Evolutionary conservation across 1,139 yeast species (phyloP).

Genomic region (Diutina pseudorugosa): DNA sequence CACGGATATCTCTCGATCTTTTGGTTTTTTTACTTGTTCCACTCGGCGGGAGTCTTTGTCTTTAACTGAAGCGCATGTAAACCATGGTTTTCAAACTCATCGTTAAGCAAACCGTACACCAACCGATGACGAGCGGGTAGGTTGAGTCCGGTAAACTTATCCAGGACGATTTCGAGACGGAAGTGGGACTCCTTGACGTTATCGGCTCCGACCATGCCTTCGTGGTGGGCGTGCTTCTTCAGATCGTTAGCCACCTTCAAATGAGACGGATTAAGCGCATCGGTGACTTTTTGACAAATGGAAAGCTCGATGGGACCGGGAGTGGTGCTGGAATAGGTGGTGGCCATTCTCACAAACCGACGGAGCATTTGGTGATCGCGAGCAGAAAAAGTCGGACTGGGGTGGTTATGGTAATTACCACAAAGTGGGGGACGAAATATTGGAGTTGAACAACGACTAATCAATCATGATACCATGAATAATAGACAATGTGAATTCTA

Average conservation of each 20-base stretch:
- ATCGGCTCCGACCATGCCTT: slow-evolving; percentile 62
- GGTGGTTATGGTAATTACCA: no score
- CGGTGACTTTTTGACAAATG: slow-evolving; percentile 34
- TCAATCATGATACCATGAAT: no score
- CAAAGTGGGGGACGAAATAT: no score
- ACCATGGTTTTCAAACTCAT: slow-evolving; percentile 59
- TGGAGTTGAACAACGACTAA: no score
- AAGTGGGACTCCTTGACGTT: slow-evolving; percentile 84
- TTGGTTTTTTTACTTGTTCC: slow-evolving; percentile 14
- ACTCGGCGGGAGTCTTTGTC: slow-evolving; percentile 66
- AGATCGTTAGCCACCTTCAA: slow-evolving; percentile 70
- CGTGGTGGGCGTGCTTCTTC: slow-evolving; percentile 80
- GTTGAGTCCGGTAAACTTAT: slow-evolving; percentile 50
- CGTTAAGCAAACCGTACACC: slow-evolving; percentile 56
- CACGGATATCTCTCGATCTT: no score
- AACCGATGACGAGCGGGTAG: slow-evolving; percentile 73
- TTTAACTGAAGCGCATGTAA: slow-evolving; percentile 85
- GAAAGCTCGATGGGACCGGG: slow-evolving; percentile 42
- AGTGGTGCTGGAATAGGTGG: not conserved
- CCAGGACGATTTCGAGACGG: slow-evolving; percentile 57
- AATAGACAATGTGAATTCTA: no score
- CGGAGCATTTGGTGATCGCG: not conserved
- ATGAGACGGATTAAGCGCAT: slow-evolving; percentile 35
- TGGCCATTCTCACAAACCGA: not conserved
- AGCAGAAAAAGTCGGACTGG: not conserved